Evolutionary conservation across 2,329 filamentous ascomycete species (phyloP).

Genomic region (Botrytis paeoniae): DNA sequence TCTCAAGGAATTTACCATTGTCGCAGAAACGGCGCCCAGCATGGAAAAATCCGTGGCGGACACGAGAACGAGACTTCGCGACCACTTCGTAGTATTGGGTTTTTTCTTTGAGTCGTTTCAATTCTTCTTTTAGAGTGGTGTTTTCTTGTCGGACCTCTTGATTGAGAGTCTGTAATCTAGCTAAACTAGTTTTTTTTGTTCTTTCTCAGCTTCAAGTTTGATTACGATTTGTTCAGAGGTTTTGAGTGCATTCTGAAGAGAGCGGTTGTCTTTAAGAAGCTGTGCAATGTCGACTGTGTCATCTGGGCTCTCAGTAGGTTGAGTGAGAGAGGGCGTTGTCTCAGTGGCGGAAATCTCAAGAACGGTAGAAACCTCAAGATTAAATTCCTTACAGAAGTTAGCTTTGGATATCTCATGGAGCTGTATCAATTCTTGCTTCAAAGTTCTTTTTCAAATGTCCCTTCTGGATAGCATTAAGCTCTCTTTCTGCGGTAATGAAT

Average conservation of each 20-base stretch:
- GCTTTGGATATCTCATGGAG: not conserved
- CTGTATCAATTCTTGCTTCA: not conserved
- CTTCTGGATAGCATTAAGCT: not conserved
- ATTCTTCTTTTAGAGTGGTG: not conserved
- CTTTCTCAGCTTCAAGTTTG: not conserved
- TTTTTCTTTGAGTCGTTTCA: not conserved
- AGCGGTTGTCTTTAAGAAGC: not conserved
- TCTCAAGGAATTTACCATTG: rapidly evolving
- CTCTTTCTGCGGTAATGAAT: not conserved
- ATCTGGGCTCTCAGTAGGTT: not conserved
- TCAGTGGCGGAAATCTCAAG: too few relatives aligned
- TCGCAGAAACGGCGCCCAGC: not conserved
- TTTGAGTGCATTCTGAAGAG: not conserved
- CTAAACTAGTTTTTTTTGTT: not conserved
- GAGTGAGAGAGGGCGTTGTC: too few relatives aligned
- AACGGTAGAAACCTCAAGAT: not conserved
- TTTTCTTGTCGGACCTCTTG: not conserved
- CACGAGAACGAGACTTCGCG: not conserved
- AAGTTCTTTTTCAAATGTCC: not conserved
- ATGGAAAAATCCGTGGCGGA: not conserved
- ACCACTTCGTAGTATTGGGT: not conserved
- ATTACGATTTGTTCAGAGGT: rapidly evolving
- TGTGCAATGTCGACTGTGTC: too few relatives aligned
- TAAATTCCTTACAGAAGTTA: not conserved
- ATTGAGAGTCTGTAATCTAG: rapidly evolving